phyloP scores from a whole-genome alignment of 2,329 filamentous ascomycete genomes.

The Colletotrichum magnum region DNA sequence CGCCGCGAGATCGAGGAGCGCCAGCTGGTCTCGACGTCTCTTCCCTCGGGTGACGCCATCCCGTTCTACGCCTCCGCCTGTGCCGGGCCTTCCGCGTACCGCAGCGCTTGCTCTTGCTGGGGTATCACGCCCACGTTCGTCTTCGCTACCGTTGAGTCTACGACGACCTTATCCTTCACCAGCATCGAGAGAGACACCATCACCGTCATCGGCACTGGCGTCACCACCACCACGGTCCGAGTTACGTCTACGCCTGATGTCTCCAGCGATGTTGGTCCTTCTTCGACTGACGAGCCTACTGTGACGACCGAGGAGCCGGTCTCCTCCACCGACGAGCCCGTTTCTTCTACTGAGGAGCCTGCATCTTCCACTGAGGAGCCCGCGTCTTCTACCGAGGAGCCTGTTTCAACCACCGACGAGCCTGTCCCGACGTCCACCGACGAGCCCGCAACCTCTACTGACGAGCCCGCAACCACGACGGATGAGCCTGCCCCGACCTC shows the following conservation, averaged over 20 bases:
- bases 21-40: neutral
- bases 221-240: constrained; percentile 8
- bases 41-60: constrained; percentile 6
- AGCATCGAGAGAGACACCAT: neutral
- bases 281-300: neutral
- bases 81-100: constrained; percentile 41
- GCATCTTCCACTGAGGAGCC: neutral
- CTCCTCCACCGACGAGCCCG: neutral
- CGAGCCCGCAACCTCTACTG: neutral
- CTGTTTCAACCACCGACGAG: neutral
- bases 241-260: neutral
- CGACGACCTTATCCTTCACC: constrained; percentile 9
- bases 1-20: constrained; percentile 16
- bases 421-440: neutral
- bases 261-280: neutral
- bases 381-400: neutral
- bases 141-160: constrained; percentile 22
- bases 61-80: constrained; percentile 46
- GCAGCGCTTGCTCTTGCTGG: constrained; percentile 47
- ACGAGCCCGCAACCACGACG: neutral
- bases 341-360: neutral
- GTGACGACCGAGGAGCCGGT: neutral
- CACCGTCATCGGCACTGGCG: constrained; percentile 1
- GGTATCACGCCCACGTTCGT: constrained; percentile 40
- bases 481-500: constrained; percentile 1